Evolutionary conservation across 73 alveolate genomes (phyloP).

Genomic region (Paramecium primaurelia): DNA sequence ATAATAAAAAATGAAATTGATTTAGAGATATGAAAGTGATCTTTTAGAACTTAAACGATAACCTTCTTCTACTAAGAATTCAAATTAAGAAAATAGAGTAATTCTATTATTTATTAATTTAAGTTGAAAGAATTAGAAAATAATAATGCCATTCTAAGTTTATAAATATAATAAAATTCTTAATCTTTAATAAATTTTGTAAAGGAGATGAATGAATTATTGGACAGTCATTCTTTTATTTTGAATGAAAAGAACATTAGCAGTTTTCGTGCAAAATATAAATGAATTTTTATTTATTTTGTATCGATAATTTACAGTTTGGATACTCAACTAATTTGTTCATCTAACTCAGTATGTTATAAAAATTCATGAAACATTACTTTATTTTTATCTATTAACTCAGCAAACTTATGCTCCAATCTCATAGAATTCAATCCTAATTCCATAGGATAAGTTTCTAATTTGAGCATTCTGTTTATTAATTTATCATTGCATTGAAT

Average conservation of each 20-base stretch:
- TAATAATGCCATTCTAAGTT: not conserved
- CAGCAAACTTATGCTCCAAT: not conserved
- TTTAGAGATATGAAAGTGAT: constrained; percentile 41
- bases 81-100: constrained; percentile 30
- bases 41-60: constrained; percentile 24
- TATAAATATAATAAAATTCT: constrained; percentile 11
- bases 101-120: not conserved
- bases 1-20: constrained; percentile 3
- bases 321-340: not conserved
- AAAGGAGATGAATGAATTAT: constrained; percentile 35
- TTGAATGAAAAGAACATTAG: constrained; percentile 33
- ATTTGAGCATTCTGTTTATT: not conserved
- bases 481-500: constrained; percentile 1
- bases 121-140: constrained; percentile 18
- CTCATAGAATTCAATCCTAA: constrained; percentile 2
- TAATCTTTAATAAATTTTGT: constrained; percentile 6
- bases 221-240: constrained; percentile 32
- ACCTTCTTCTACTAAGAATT: constrained; percentile 27
- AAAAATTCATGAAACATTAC: constrained; percentile 21
- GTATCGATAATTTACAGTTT: not conserved
- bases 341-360: not conserved
- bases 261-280: constrained; percentile 33
- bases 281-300: not conserved
- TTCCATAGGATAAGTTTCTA: not conserved
- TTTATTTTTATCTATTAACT: not conserved